phyloP scores from a whole-genome alignment of 371 early-diverging fungal species.

The Quaeritorhiza haematococci region DNA sequence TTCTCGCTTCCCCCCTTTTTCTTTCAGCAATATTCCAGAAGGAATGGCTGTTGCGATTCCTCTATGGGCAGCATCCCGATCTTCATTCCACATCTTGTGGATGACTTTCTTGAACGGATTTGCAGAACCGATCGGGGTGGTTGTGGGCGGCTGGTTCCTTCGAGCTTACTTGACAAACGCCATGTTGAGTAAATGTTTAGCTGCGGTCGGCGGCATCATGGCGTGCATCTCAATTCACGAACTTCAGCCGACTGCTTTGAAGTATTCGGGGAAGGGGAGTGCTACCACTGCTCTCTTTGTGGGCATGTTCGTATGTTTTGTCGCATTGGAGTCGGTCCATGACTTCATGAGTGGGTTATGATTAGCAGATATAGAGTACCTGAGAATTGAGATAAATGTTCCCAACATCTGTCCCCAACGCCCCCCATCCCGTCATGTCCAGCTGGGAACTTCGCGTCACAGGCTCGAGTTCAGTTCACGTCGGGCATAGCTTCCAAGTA shows the following conservation, averaged over 20 bases:
- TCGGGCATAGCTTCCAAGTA: too few species aligned
- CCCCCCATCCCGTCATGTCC: too few species aligned
- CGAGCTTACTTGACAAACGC: slow-evolving; percentile 26
- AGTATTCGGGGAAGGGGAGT: slow-evolving; percentile 36
- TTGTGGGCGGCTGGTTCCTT: slow-evolving; percentile 40
- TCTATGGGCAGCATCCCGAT: slow-evolving; percentile 38
- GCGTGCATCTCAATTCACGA: slow-evolving; percentile 48
- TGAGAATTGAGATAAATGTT: too few species aligned
- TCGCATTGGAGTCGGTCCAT: slow-evolving; percentile 37
- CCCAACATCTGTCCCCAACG: too few species aligned
- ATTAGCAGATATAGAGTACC: too few species aligned
- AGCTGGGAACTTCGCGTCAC: too few species aligned
- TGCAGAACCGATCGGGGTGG: slow-evolving; percentile 47
- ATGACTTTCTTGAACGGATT: slow-evolving; percentile 48
- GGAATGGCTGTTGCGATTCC: slow-evolving; percentile 50
- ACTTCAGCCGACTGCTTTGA: slow-evolving; percentile 42
- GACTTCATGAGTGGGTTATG: slow-evolving; percentile 35
- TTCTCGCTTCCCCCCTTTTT: neutral
- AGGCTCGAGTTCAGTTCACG: too few species aligned
- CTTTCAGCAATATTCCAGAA: slow-evolving; percentile 12
- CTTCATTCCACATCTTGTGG: slow-evolving; percentile 26
- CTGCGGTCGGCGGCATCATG: slow-evolving; percentile 52
- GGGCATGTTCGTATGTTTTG: slow-evolving; percentile 44
- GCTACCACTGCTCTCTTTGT: slow-evolving; percentile 34
- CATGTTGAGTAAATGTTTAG: slow-evolving; percentile 37